Evolutionary conservation across 2,329 filamentous ascomycete genomes (phyloP).

Genomic region (Phaeosphaeriaceae sp.): DNA sequence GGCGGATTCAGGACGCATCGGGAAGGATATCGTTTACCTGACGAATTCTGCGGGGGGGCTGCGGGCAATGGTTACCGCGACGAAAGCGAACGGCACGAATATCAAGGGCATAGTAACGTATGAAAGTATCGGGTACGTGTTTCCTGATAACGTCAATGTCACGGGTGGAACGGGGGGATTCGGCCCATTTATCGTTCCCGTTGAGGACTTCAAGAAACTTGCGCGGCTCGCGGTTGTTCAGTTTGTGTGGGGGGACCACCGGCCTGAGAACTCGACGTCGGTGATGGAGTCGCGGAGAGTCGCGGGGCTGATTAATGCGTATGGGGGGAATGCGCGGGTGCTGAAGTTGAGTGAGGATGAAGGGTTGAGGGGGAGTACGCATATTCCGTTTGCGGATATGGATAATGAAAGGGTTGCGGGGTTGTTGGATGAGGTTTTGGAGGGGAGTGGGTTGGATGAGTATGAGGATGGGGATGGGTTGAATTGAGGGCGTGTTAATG

Average conservation of each 20-base stretch:
- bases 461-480: conserved; percentile 23
- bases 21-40: conserved; percentile 29
- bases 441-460: conserved; percentile 24
- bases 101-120: conserved; percentile 36
- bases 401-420: conserved; percentile 27
- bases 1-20: conserved; percentile 29
- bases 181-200: conserved; percentile 28
- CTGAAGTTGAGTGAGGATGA: conserved; percentile 26
- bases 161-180: conserved; percentile 28
- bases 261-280: conserved; percentile 21
- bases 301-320: conserved; percentile 30
- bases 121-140: conserved; percentile 35
- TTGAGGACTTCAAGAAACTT: conserved; percentile 31
- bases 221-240: conserved; percentile 24
- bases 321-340: conserved; percentile 33
- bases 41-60: conserved; percentile 33
- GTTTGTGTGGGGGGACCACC: conserved; percentile 35
- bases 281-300: conserved; percentile 20
- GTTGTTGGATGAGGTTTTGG: conserved; percentile 27
- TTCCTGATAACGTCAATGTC: conserved; percentile 29
- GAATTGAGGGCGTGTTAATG: neutral
- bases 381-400: conserved; percentile 36
- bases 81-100: conserved; percentile 28
- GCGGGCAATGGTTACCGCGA: conserved; percentile 27
- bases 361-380: conserved; percentile 31